Base-by-base conservation (phyloP, 441 rosid species). In the Populus hybrid region DNA sequence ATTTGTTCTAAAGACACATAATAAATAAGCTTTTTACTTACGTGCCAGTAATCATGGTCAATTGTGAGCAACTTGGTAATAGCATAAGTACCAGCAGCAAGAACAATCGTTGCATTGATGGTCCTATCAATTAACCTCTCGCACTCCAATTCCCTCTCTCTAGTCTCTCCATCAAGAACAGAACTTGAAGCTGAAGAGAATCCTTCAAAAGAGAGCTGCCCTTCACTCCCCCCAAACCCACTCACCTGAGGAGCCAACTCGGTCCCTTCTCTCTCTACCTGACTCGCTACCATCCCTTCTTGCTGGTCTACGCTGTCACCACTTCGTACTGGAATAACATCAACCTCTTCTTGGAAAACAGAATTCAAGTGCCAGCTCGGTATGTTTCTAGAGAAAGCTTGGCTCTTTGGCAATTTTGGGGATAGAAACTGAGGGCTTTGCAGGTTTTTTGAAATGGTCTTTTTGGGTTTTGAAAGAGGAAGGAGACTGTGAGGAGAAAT, bases 1-100 rank as follows among this genome's bases (percentile, higher is more conserved):
- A 53, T 53, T 18, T 53, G 61, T 18, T 18, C 61, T 53, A 53
- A 53, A 53, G 26, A 42, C 9, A 26, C 7, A 32, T 34, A 30
- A 3, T 30, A 28, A 40, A 36, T 42, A 34, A 14, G 7, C 14
- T 50, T 59, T 59, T 73, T 69, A 81, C 94, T 89, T 84, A 89
- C 99, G 8, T 93, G 99, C 99, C 99, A 95, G 74, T 88, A 93
- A 85, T 95, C 92, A 72, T 84, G 92, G 84, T 95, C 95, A 69
- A 95, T 91, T 32, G 97, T 95, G 61, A 95, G 94, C 88, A 95
- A 82, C 87, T 87, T 95, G 84, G 97, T 84, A 42, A 95, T 82
- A 70, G 92, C 98, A 81, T 76, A 90, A 85, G 94, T 80, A 81
- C 99, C 94, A 72, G 89, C 90, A 57, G 91, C 97, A 68, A 95